These are phyloP conservation scores for Cucurbita ficifolia DNA, from an alignment of 306 rosid species.

Conservation along the genomic window DNA sequence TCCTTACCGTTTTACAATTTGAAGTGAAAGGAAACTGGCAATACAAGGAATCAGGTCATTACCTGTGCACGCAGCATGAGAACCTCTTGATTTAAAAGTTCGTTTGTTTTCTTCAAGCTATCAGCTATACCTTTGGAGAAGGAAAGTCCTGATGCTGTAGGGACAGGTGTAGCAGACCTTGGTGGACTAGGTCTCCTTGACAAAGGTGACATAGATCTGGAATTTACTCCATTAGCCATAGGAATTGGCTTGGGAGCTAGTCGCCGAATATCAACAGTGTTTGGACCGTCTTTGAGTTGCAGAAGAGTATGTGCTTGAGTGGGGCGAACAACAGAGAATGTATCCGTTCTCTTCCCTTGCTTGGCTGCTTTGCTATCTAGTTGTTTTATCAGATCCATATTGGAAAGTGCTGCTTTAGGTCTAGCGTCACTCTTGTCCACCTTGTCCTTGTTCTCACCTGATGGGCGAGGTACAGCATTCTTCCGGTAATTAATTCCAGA, in stretches of 20 bases:
- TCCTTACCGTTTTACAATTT: neutral
- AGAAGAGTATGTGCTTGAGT: conserved; percentile 59
- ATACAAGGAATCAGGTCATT: conserved; percentile 7
- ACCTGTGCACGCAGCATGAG: conserved; percentile 73
- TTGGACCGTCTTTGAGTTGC: conserved; percentile 73
- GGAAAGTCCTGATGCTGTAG: conserved; percentile 90
- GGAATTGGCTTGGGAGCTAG: conserved; percentile 58
- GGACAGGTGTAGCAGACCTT: conserved; percentile 87
- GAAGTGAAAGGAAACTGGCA: neutral
- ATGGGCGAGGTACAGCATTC: conserved; percentile 63
- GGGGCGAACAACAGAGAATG: conserved; percentile 62
- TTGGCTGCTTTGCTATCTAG: conserved; percentile 87
- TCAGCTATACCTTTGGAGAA: conserved; percentile 69
- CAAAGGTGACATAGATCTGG: conserved; percentile 83
- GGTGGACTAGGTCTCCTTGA: conserved; percentile 87
- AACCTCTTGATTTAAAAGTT: conserved; percentile 72
- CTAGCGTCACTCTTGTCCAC: conserved; percentile 70
- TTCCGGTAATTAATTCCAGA: conserved; percentile 39
- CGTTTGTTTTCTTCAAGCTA: conserved; percentile 83
- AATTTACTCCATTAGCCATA: conserved; percentile 62
- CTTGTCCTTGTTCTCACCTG: conserved; percentile 90
- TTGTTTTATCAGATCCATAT: conserved; percentile 89
- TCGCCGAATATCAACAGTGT: conserved; percentile 53
- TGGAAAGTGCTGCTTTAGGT: conserved; percentile 67
- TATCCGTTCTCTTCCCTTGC: conserved; percentile 83